Evolutionary conservation across 2,329 filamentous ascomycete species (phyloP).

Genomic region (Beauveria australis): DNA sequence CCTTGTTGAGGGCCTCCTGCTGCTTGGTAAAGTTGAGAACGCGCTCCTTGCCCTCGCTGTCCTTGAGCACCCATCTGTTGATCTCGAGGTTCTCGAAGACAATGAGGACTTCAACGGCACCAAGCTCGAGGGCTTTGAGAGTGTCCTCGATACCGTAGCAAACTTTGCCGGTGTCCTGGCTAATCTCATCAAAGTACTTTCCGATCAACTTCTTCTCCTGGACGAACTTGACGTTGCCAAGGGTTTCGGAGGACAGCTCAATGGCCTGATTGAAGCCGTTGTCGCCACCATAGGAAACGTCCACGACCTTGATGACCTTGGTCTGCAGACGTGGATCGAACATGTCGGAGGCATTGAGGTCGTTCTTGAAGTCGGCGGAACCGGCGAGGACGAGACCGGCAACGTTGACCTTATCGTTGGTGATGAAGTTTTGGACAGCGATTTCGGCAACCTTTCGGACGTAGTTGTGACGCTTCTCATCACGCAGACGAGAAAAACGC

Average conservation of each 20-base stretch:
- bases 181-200: slow-evolving; percentile 98
- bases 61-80: slow-evolving; percentile 83
- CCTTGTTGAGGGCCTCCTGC: slow-evolving; percentile 61
- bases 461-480: slow-evolving; percentile 99
- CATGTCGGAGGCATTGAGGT: slow-evolving; percentile 93
- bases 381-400: slow-evolving; percentile 91
- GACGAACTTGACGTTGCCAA: slow-evolving; percentile 99
- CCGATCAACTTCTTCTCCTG: slow-evolving; percentile 99
- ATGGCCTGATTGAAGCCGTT: slow-evolving; percentile 99
- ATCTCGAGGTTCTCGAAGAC: slow-evolving; percentile 97
- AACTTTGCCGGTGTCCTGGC: slow-evolving; percentile 90
- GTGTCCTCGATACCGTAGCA: slow-evolving; percentile 99
- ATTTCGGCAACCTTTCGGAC: slow-evolving; percentile 97
- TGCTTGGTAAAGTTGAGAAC: slow-evolving; percentile 83
- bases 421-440: slow-evolving; percentile 98
- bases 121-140: slow-evolving; percentile 89
- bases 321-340: slow-evolving; percentile 84
- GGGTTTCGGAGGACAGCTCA: slow-evolving; percentile 85
- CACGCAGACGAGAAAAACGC: slow-evolving; percentile 97
- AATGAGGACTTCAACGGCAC: slow-evolving; percentile 88
- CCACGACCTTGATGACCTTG: slow-evolving; percentile 99
- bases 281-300: slow-evolving; percentile 97
- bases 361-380: slow-evolving; percentile 99
- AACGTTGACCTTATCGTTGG: slow-evolving; percentile 96
- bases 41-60: slow-evolving; percentile 61